Base-by-base conservation (phyloP, 2,329 filamentous ascomycete genomes). In the Botryotinia narcissicola region DNA sequence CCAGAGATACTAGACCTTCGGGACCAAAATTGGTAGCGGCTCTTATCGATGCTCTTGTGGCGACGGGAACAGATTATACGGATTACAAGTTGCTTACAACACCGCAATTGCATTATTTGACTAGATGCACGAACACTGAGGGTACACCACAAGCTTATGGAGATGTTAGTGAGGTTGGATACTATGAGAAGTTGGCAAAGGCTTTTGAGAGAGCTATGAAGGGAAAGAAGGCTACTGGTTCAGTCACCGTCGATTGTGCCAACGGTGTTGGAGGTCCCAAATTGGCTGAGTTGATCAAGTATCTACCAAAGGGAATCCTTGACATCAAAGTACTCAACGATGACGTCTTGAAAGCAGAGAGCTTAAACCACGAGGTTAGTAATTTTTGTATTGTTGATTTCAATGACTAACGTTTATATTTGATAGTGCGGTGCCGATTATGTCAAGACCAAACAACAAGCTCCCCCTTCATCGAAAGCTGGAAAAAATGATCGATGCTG, bases 201-300 rank as follows among this genome's bases (percentile, higher is more conserved):
- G 95, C 96, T 35, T 98, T 98, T 84, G 92, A 92, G 81, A 90
- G 89, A 75, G 93, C 95, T 72, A 91, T 98, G 83, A 90, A 90
- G 78, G 90, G 92, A 76, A 90, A 90, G 78, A 95, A 91, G 82
- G 86, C 94, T 60, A 85, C 88, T 70, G 94, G 94, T 9, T 83
- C 88, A 73, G 85, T 99, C 76, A 93, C 90, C 10, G 94, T 99
- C 22, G 96, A 99, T 83, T 97, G 95, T 82, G 96, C 96, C 79
- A 99, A 99, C 80, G 96, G 96, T 79, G 94, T 99, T 74, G 96
- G 96, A 78, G 96, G 94, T 4, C 95, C 95, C 59, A 97, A 98
- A 85, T 85, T 99, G 78, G 86, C 87, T 75, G 93, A 97, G 82
- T 87, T 98, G 76, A 87, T 98, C 80, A 97, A 97, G 82, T 87